phyloP scores from a whole-genome alignment of 192 early-diverging fungal species.

The Geranomyces michiganensis region DNA sequence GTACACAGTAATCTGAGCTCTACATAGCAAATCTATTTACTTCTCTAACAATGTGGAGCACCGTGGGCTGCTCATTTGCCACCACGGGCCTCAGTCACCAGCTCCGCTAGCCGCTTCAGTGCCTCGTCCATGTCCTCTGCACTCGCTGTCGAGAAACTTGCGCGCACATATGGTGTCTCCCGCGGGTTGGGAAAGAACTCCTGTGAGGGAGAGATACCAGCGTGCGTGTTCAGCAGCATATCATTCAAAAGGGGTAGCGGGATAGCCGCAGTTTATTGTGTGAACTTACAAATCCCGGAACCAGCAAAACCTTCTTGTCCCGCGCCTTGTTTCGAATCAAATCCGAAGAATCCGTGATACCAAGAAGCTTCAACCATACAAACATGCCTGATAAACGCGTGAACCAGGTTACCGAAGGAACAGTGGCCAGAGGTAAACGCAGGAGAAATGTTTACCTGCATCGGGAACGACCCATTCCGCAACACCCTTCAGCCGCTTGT shows the following conservation, averaged over 20 bases:
- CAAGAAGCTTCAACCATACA: conserved; percentile 71
- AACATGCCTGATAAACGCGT: conserved; percentile 81
- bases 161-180: conserved; percentile 53
- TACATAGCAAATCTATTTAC: too few relatives aligned
- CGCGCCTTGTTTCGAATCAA: conserved; percentile 53
- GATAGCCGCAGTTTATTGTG: too few relatives aligned
- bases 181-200: conserved; percentile 58
- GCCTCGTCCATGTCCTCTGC: conserved; percentile 52
- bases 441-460: conserved; percentile 42
- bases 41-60: too few relatives aligned
- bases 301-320: conserved; percentile 59
- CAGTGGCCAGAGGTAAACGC: not conserved
- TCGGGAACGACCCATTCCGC: conserved; percentile 55
- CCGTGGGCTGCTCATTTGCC: not conserved
- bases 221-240: not conserved
- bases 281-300: conserved; percentile 57
- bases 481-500: conserved; percentile 59
- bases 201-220: conserved; percentile 6
- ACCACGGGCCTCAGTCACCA: conserved; percentile 33
- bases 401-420: conserved; percentile 41
- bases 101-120: conserved; percentile 42
- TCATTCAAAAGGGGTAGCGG: not conserved
- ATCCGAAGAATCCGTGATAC: conserved; percentile 45
- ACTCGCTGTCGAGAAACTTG: conserved; percentile 50
- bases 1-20: too few relatives aligned